A percentile compares a stretch with the other conserved stretches of the same genome.
These are phyloP conservation scores for Adansonia rubrostipa DNA, from an alignment of 441 rosid genomes.

Conservation along the genomic window DNA sequence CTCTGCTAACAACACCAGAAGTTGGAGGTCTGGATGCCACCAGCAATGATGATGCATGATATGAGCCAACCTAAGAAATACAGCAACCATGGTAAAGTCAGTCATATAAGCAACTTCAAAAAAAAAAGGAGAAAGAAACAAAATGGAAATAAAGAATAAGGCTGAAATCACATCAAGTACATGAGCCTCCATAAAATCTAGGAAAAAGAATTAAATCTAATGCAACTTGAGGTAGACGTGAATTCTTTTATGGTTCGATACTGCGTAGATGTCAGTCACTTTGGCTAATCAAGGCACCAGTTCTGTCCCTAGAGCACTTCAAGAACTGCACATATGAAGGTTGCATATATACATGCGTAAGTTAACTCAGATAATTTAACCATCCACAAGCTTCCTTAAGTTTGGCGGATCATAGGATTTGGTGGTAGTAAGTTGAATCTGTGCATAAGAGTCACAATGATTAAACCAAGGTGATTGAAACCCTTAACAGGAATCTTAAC, in stretches of 20 bases:
- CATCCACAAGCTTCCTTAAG: not conserved
- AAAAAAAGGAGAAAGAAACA: not conserved
- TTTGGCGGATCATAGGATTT: not conserved
- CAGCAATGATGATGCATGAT: slow-evolving; percentile 83
- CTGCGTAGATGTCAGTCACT: not conserved
- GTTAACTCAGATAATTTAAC: not conserved
- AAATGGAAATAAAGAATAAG: not conserved
- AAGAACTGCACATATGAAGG: not conserved
- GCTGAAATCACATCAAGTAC: not conserved
- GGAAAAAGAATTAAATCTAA: not conserved
- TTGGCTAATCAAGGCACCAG: not conserved
- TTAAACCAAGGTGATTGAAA: not conserved
- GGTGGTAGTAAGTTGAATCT: not conserved
- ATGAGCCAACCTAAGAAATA: slow-evolving; percentile 75
- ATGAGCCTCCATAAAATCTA: not conserved
- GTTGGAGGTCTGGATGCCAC: slow-evolving; percentile 95
- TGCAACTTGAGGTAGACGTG: not conserved
- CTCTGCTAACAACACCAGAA: slow-evolving; percentile 80
- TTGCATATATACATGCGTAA: not conserved
- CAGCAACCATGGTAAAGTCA: slow-evolving; percentile 29
- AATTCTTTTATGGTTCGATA: not conserved
- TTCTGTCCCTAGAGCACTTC: not conserved
- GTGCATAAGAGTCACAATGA: not conserved
- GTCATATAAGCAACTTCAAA: not conserved
- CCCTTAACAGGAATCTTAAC: slow-evolving; percentile 3